Evolutionary conservation across 257 asterid genomes (phyloP).

Genomic region (Avicennia marina): DNA sequence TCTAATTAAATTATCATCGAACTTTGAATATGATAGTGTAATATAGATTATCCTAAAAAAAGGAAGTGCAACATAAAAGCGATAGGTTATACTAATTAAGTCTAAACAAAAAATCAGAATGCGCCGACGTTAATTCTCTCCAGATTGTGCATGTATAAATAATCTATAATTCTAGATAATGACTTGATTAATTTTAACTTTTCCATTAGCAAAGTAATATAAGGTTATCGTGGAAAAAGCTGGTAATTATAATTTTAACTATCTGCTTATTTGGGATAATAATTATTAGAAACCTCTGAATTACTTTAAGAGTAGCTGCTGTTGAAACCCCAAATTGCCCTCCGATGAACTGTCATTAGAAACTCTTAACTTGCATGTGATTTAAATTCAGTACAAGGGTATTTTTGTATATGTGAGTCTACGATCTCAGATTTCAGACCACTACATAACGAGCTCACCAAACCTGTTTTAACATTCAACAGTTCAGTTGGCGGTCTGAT

Average conservation of each 20-base stretch:
- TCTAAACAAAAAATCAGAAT: background rate
- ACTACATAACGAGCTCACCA: too few relatives aligned
- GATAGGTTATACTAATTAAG: background rate
- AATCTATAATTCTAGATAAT: slow-evolving; percentile 3
- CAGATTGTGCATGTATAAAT: slow-evolving; percentile 5
- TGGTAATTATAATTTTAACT: slow-evolving; percentile 15
- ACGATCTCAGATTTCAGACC: too few relatives aligned
- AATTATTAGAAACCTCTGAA: background rate
- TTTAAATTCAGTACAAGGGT: background rate
- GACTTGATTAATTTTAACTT: too few relatives aligned
- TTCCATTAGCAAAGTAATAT: slow-evolving; percentile 2
- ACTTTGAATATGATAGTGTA: too few relatives aligned
- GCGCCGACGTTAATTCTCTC: slow-evolving; percentile 10
- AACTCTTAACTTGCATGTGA: too few relatives aligned
- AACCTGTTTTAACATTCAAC: too few relatives aligned
- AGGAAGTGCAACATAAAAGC: too few relatives aligned
- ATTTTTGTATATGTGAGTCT: background rate
- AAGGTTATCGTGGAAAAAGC: slow-evolving; percentile 18
- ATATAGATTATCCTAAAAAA: too few relatives aligned
- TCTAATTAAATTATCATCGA: too few relatives aligned
- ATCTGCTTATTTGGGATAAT: slow-evolving; percentile 1
- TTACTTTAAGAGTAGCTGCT: background rate
- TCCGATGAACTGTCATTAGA: background rate
- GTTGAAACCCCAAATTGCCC: slow-evolving; percentile 11
- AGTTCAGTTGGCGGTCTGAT: too few relatives aligned